A percentile compares a stretch with the other conserved stretches of the same genome.
phyloP scores from a whole-genome alignment of 768 basidiomycete species.

The Tubosaeta sp. region DNA sequence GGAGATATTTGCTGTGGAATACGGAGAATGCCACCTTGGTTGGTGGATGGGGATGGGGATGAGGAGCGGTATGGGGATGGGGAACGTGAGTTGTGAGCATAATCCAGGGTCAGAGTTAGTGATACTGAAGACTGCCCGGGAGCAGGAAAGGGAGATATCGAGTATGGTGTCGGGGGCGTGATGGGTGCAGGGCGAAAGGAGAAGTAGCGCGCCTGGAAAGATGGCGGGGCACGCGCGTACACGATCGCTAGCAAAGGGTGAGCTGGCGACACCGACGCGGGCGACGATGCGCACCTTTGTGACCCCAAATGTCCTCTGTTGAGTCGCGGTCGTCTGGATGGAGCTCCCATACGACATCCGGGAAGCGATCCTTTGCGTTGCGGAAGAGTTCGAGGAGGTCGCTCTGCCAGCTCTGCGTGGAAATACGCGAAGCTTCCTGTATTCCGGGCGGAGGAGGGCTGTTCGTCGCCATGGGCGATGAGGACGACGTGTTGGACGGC shows the following conservation, averaged over 20 bases:
- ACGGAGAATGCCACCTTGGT: conserved; percentile 47
- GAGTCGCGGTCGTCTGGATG: conserved; percentile 52
- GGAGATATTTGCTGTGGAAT: conserved; percentile 68
- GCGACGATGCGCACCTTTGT: conserved; percentile 68
- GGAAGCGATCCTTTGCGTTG: conserved; percentile 85
- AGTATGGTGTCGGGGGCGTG: conserved; percentile 47
- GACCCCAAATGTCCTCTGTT: conserved; percentile 75
- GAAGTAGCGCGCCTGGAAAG: conserved; percentile 88
- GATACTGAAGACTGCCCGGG: conserved; percentile 62
- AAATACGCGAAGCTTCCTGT: conserved; percentile 58
- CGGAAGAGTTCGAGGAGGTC: conserved; percentile 76
- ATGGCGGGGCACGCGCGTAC: conserved; percentile 90
- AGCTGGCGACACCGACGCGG: not conserved
- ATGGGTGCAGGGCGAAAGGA: conserved; percentile 61
- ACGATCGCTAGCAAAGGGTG: conserved; percentile 63
- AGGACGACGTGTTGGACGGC: conserved; percentile 25
- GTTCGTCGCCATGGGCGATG: conserved; percentile 25
- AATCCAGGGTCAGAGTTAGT: conserved; percentile 45
- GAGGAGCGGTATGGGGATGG: conserved; percentile 43
- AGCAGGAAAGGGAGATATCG: conserved; percentile 45
- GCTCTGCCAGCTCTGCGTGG: conserved; percentile 73
- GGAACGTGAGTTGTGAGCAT: conserved; percentile 38
- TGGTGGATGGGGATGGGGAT: conserved; percentile 45
- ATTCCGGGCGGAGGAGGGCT: conserved; percentile 28
- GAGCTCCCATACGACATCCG: conserved; percentile 95